phyloP scores from a whole-genome alignment of 1,284 basidiomycete genomes.

The Bjerkandera adusta region DNA sequence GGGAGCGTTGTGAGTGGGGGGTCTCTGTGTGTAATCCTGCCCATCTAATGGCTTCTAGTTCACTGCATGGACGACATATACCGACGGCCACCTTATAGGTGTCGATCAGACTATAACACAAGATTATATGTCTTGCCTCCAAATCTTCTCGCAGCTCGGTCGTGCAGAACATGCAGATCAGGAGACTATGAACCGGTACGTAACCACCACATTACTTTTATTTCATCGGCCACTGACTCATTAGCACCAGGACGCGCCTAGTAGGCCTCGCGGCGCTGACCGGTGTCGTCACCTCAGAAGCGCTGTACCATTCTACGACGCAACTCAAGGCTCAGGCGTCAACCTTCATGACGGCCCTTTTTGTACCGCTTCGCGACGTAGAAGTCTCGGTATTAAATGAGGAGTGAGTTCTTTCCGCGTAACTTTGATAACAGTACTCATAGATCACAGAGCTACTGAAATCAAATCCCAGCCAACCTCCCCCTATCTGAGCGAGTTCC shows the following conservation, averaged over 20 bases:
- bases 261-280: constrained; percentile 85
- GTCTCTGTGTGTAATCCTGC: too few relatives aligned
- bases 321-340: constrained; percentile 77
- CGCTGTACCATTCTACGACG: constrained; percentile 73
- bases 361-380: constrained; percentile 69
- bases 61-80: constrained; percentile 90
- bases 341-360: constrained; percentile 72
- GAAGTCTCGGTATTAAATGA: constrained; percentile 61
- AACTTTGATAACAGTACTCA: constrained; percentile 2
- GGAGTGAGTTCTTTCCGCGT: constrained; percentile 49
- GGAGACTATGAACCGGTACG: constrained; percentile 68
- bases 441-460: constrained; percentile 52
- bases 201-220: not conserved
- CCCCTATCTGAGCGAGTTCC: constrained; percentile 79
- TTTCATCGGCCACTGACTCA: not conserved
- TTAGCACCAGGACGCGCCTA: constrained; percentile 65
- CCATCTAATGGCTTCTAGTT: constrained; percentile 59
- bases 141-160: constrained; percentile 67
- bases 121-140: constrained; percentile 71
- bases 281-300: constrained; percentile 83
- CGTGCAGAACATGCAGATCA: constrained; percentile 48
- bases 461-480: constrained; percentile 71
- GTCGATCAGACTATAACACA: constrained; percentile 71
- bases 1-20: constrained; percentile 70
- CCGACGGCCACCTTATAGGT: constrained; percentile 80